Evolutionary conservation across 495 filamentous ascomycete genomes (phyloP).

Genomic region (Penicillium dipodomyicola): DNA sequence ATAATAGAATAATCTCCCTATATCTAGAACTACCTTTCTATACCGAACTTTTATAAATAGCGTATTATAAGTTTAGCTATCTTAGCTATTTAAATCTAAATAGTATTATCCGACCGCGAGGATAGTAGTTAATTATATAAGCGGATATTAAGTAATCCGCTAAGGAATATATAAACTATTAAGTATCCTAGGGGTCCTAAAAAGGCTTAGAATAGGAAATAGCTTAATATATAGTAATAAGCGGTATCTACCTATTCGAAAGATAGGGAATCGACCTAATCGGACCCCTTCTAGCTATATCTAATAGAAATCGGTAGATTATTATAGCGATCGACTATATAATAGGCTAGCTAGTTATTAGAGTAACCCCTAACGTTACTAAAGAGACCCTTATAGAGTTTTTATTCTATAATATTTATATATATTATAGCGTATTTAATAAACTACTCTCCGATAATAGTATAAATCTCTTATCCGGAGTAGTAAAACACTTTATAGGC

Average conservation of each 20-base stretch:
- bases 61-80: no score
- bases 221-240: conserved; percentile 8
- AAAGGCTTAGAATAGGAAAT: conserved; percentile 1
- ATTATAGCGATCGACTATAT: conserved; percentile 4
- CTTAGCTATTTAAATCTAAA: conserved; percentile 11
- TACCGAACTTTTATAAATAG: no score
- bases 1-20: not conserved
- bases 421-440: not conserved
- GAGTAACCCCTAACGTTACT: not conserved
- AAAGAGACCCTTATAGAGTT: not conserved
- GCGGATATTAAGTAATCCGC: conserved; percentile 4
- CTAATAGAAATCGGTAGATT: conserved; percentile 3
- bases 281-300: not conserved
- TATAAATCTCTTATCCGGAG: not conserved
- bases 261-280: conserved; percentile 7
- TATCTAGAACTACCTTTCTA: no score
- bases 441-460: conserved; percentile 6
- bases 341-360: not conserved
- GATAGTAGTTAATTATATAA: conserved; percentile 1
- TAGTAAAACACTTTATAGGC: not conserved
- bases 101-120: not conserved
- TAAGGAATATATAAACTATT: conserved; percentile 3
- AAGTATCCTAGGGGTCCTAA: not conserved
- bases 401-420: conserved; percentile 2
- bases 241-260: conserved; percentile 2